Evolutionary conservation across 768 basidiomycete species (phyloP).

Genomic region (Mycena galopus): DNA sequence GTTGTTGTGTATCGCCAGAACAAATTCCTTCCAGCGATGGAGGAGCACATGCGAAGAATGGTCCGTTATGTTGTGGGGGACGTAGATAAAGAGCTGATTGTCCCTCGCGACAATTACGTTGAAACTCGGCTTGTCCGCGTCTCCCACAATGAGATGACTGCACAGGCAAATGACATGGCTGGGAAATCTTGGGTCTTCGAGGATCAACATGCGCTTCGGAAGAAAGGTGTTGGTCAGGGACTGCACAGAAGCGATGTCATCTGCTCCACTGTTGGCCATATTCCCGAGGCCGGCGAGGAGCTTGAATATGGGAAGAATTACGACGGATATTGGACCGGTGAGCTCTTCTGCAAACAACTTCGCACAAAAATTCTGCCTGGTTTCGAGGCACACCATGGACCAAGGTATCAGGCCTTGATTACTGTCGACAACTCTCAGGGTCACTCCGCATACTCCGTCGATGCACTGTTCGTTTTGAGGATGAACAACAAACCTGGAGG

Average conservation of each 20-base stretch:
- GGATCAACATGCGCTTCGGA: conserved; percentile 38
- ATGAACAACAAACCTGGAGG: conserved; percentile 57
- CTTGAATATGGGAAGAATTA: conserved; percentile 49
- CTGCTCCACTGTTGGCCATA: conserved; percentile 36
- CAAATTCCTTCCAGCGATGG: conserved; percentile 26
- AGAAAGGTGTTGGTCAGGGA: conserved; percentile 43
- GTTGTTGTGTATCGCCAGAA: conserved; percentile 28
- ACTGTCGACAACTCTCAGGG: conserved; percentile 60
- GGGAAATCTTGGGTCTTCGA: conserved; percentile 36
- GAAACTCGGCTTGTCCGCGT: too few relatives aligned
- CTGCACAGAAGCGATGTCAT: conserved; percentile 46
- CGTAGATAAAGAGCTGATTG: too few relatives aligned
- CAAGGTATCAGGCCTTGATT: conserved; percentile 51
- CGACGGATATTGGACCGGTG: conserved; percentile 45
- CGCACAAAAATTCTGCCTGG: conserved; percentile 27
- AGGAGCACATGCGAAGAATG: neutral
- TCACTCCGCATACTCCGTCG: conserved; percentile 51
- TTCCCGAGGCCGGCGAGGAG: conserved; percentile 36
- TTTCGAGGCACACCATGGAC: conserved; percentile 38
- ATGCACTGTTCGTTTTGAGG: conserved; percentile 49
- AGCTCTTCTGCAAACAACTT: conserved; percentile 35
- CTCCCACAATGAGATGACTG: too few relatives aligned
- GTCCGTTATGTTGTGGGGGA: too few relatives aligned
- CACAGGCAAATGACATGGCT: too few relatives aligned
- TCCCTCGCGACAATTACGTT: too few relatives aligned